These are phyloP conservation scores for Liriodendron chinense DNA, from an alignment of 164 flowering plant species.

Conservation along the genomic window DNA sequence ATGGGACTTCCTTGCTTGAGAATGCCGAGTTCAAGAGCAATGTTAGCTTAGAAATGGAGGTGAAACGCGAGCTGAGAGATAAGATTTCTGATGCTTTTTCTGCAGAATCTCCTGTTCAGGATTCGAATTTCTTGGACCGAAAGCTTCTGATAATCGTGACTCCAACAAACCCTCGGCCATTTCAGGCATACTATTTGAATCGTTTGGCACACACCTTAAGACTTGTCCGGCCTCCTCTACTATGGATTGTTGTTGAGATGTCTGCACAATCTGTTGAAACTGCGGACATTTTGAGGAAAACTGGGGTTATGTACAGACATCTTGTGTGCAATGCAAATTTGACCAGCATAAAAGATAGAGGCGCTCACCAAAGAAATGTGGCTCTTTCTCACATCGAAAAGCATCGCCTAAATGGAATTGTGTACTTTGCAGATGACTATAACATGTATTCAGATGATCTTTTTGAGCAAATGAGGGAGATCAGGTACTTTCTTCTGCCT, in stretches of 20 bases:
- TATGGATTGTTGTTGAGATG: conserved; percentile 95
- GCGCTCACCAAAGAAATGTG: conserved; percentile 64
- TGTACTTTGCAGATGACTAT: conserved; percentile 81
- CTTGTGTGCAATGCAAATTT: conserved; percentile 63
- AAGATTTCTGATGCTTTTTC: conserved; percentile 12
- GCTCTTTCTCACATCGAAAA: conserved; percentile 84
- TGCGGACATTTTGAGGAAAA: conserved; percentile 64
- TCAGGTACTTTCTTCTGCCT: conserved; percentile 50
- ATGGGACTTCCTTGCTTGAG: conserved; percentile 7
- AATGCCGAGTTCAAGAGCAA: conserved; percentile 8
- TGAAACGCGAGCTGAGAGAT: neutral
- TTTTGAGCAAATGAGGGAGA: conserved; percentile 65
- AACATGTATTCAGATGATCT: conserved; percentile 59
- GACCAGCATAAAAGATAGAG: conserved; percentile 40
- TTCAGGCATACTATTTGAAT: conserved; percentile 73
- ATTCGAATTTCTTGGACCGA: conserved; percentile 18
- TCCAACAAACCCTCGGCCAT: conserved; percentile 56
- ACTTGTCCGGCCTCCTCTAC: conserved; percentile 59
- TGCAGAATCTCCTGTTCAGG: conserved; percentile 17
- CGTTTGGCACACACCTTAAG: conserved; percentile 71
- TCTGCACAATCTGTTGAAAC: conserved; percentile 67
- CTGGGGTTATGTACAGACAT: conserved; percentile 87
- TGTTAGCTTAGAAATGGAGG: neutral
- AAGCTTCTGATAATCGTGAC: conserved; percentile 84
- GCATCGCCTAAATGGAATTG: conserved; percentile 85